Conservation (phyloP, 1,139 yeast genomes). For the Saccharomyces hybrid region DNA sequence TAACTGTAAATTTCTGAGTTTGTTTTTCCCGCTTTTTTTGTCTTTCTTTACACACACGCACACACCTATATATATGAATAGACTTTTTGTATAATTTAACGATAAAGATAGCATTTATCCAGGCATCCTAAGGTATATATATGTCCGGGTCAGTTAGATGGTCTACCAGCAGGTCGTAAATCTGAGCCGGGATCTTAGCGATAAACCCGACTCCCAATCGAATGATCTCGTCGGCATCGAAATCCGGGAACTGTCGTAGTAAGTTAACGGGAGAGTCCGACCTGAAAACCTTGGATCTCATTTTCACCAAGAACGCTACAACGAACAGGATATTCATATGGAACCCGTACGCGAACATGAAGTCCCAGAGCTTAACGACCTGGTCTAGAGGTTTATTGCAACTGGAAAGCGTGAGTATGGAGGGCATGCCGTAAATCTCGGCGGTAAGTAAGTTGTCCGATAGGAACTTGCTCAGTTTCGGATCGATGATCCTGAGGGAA, state of each 20-base stretch:
- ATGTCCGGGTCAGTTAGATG: slow-evolving; percentile 54
- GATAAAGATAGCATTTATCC: background rate
- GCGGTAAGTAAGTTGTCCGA: slow-evolving; percentile 47
- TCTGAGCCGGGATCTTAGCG: slow-evolving; percentile 59
- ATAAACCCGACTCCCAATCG: slow-evolving; percentile 74
- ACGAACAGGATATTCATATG: slow-evolving; percentile 81
- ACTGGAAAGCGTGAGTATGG: slow-evolving; percentile 78
- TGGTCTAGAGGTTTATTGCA: slow-evolving; percentile 82
- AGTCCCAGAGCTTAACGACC: slow-evolving; percentile 80
- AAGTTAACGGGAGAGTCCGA: slow-evolving; percentile 62
- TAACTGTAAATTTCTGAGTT: background rate
- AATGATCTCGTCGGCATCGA: slow-evolving; percentile 69
- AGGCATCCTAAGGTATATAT: background rate
- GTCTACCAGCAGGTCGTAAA: slow-evolving; percentile 61
- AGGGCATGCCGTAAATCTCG: slow-evolving; percentile 83
- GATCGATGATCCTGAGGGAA: slow-evolving; percentile 65
- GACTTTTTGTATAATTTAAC: background rate
- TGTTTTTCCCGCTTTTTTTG: background rate
- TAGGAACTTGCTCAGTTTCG: slow-evolving; percentile 54
- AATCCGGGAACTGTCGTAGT: slow-evolving; percentile 61
- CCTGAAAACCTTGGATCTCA: slow-evolving; percentile 51
- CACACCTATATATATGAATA: background rate
- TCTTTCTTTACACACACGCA: background rate
- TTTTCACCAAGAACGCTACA: slow-evolving; percentile 75
- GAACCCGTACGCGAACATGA: slow-evolving; percentile 81